phyloP scores from a whole-genome alignment of 495 filamentous ascomycete species.

The Ramalina intermedia region DNA sequence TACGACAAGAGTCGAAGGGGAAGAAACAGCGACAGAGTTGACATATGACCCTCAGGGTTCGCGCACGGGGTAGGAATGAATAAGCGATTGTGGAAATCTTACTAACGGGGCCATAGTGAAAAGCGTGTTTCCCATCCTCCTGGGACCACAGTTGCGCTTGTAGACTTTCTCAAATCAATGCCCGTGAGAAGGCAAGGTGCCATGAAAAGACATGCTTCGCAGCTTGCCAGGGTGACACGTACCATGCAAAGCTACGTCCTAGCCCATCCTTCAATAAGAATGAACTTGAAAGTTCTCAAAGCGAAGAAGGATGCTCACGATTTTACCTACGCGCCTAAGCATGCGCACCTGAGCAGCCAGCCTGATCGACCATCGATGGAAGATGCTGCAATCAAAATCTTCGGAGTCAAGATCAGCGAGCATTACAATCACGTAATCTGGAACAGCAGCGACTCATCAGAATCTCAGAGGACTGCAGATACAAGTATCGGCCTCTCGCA shows the following conservation, averaged over 20 bases:
- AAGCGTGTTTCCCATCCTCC: conserved; percentile 47
- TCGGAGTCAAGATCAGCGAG: conserved; percentile 49
- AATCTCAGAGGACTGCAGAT: background rate
- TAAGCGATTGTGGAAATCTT: background rate
- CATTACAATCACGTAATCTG: conserved; percentile 31
- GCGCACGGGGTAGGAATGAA: conserved; percentile 25
- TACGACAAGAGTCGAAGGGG: conserved; percentile 55
- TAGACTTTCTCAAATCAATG: conserved; percentile 49
- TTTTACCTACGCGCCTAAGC: conserved; percentile 58
- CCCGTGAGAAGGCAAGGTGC: conserved; percentile 62
- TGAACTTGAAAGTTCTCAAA: conserved; percentile 54
- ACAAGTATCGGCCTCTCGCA: background rate
- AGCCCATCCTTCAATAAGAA: conserved; percentile 45
- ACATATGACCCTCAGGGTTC: conserved; percentile 39
- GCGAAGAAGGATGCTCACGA: conserved; percentile 46
- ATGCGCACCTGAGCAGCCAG: background rate
- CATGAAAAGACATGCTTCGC: conserved; percentile 38
- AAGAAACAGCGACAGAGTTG: conserved; percentile 44
- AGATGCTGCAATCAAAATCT: conserved; percentile 55
- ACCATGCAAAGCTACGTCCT: conserved; percentile 64
- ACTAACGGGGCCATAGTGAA: conserved; percentile 16
- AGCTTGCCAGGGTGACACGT: conserved; percentile 46
- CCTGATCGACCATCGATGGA: conserved; percentile 30
- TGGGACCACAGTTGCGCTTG: conserved; percentile 64
- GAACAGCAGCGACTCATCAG: background rate